phyloP scores from a whole-genome alignment of 768 basidiomycete species.

The Lactifluus pinguis region DNA sequence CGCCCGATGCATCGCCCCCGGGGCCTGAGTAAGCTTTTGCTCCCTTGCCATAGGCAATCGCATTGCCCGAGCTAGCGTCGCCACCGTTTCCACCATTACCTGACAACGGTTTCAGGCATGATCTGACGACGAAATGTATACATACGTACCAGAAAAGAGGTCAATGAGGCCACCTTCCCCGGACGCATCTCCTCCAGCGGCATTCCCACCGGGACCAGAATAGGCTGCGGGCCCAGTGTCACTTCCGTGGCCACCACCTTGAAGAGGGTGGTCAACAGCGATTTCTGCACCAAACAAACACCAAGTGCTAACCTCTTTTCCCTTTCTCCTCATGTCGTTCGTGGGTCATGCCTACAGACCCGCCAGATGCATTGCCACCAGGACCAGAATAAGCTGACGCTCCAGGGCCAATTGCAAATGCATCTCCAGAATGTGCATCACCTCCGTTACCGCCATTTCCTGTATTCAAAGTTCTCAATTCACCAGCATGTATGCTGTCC shows the following conservation, averaged over 20 bases:
- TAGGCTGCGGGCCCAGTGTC: background rate
- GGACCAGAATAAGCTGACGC: background rate
- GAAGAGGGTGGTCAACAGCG: background rate
- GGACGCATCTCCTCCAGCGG: conserved; percentile 7
- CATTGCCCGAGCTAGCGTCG: conserved; percentile 23
- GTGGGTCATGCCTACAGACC: background rate
- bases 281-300: background rate
- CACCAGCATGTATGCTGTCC: background rate
- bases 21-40: conserved; percentile 23
- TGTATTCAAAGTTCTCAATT: background rate
- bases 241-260: background rate
- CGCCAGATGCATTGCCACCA: conserved; percentile 1
- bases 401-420: background rate
- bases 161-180: conserved; percentile 6
- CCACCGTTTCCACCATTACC: conserved; percentile 21
- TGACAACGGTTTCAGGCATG: background rate
- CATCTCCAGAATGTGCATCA: conserved; percentile 4
- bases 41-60: conserved; percentile 18
- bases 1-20: conserved; percentile 26
- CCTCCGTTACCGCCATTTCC: conserved; percentile 12
- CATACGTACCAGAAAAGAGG: conserved; percentile 8
- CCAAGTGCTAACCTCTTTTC: background rate
- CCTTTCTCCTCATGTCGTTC: background rate
- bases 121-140: background rate
- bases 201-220: conserved; percentile 12